phyloP scores from a whole-genome alignment of 305 asterid species.

The Withania somnifera region DNA sequence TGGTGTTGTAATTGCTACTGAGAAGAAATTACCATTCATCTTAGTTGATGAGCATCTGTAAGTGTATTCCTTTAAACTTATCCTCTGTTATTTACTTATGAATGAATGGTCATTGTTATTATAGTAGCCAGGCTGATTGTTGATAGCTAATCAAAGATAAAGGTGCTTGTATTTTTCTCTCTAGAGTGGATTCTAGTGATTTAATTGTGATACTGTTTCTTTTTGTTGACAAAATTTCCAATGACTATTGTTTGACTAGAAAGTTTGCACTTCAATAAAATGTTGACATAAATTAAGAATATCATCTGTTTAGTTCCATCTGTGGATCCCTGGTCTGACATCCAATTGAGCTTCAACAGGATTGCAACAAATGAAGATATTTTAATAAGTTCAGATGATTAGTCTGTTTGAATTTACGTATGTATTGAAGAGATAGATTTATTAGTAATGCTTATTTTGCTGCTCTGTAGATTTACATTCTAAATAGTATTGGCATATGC shows the following conservation, averaged over 20 bases:
- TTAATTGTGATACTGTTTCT: neutral
- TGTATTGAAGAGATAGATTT: neutral
- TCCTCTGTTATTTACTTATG: neutral
- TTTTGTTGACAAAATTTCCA: neutral
- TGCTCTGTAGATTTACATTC: neutral
- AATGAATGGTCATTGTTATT: neutral
- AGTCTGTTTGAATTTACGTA: neutral
- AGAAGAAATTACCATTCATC: constrained; percentile 89
- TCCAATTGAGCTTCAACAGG: neutral
- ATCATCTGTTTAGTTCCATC: neutral
- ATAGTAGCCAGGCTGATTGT: neutral
- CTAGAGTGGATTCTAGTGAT: neutral
- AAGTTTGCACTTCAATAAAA: neutral
- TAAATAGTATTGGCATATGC: neutral
- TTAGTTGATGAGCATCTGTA: constrained; percentile 97
- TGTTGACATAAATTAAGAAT: neutral
- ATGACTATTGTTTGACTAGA: neutral
- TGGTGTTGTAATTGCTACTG: constrained; percentile 97
- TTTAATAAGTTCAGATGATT: neutral
- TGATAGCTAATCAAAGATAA: neutral
- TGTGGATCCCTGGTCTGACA: neutral
- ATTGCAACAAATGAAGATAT: neutral
- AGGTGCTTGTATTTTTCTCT: neutral
- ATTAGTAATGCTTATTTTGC: neutral
- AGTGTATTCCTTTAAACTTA: constrained; percentile 17